Conservation (phyloP, 129 eudicot species). For the Flaveria sonorensis region DNA sequence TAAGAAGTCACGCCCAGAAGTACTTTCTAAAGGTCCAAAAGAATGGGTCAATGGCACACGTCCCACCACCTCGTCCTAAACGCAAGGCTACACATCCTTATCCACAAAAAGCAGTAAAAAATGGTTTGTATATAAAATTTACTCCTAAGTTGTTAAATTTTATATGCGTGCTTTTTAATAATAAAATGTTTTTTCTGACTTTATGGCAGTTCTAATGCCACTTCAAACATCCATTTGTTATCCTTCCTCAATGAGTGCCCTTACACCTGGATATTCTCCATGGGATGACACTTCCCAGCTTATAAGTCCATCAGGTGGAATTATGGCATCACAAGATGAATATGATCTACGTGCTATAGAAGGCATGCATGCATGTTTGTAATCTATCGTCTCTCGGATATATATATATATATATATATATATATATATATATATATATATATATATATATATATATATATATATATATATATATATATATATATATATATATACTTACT, state of each 20-base stretch:
- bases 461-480: neutral
- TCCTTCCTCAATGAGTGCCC: conserved; percentile 61
- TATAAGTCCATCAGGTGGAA: conserved; percentile 55
- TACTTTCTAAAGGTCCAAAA: conserved; percentile 96
- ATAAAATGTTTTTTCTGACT: neutral
- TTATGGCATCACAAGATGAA: conserved; percentile 64
- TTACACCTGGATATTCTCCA: conserved; percentile 72
- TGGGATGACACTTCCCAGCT: conserved; percentile 86
- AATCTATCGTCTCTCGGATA: conserved; percentile 12
- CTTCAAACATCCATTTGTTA: conserved; percentile 70
- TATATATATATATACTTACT: conserved; percentile 8
- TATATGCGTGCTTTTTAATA: neutral
- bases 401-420: conserved; percentile 1
- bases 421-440: conserved; percentile 2
- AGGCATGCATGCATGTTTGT: conserved; percentile 57
- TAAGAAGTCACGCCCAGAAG: conserved; percentile 97
- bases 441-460: conserved; percentile 6
- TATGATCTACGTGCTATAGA: conserved; percentile 59
- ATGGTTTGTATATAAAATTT: conserved; percentile 51
- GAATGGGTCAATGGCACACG: conserved; percentile 93
- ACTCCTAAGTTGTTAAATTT: conserved; percentile 17
- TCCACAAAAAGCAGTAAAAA: conserved; percentile 93
- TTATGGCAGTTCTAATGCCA: conserved; percentile 58
- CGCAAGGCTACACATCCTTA: conserved; percentile 98
- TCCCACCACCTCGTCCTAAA: conserved; percentile 99